phyloP scores from a whole-genome alignment of 2,329 filamentous ascomycete species.

The Lithohypha guttulata region DNA sequence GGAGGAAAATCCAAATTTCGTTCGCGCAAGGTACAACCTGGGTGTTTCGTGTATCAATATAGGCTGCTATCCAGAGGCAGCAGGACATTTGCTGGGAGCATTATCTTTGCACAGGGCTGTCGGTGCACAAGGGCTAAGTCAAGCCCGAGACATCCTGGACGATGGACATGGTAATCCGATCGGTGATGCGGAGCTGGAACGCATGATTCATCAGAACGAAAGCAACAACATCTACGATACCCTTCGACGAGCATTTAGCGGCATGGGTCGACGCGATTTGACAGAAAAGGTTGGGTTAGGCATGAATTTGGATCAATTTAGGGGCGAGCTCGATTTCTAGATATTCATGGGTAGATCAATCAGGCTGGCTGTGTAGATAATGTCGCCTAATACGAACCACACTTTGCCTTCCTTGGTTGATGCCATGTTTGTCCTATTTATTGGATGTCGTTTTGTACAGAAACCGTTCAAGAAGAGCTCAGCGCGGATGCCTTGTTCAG shows the following conservation, averaged over 20 bases:
- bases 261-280: conserved; percentile 84
- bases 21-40: conserved; percentile 90
- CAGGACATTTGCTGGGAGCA: conserved; percentile 81
- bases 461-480: no score
- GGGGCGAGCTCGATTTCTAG: conserved; percentile 80
- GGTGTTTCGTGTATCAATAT: conserved; percentile 97
- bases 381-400: no score
- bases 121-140: conserved; percentile 71
- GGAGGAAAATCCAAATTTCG: conserved; percentile 85
- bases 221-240: conserved; percentile 97
- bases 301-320: conserved; percentile 82
- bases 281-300: conserved; percentile 78
- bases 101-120: conserved; percentile 93
- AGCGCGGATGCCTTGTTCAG: no score
- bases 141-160: conserved; percentile 68
- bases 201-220: conserved; percentile 87
- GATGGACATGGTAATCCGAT: conserved; percentile 43
- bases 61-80: conserved; percentile 85
- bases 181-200: conserved; percentile 64
- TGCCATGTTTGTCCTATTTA: no score
- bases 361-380: no score
- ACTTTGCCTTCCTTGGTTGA: no score
- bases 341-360: no score
- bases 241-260: conserved; percentile 81
- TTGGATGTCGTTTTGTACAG: no score